Base-by-base conservation (phyloP, 2,329 filamentous ascomycete species). In the Fusarium nodosum region DNA sequence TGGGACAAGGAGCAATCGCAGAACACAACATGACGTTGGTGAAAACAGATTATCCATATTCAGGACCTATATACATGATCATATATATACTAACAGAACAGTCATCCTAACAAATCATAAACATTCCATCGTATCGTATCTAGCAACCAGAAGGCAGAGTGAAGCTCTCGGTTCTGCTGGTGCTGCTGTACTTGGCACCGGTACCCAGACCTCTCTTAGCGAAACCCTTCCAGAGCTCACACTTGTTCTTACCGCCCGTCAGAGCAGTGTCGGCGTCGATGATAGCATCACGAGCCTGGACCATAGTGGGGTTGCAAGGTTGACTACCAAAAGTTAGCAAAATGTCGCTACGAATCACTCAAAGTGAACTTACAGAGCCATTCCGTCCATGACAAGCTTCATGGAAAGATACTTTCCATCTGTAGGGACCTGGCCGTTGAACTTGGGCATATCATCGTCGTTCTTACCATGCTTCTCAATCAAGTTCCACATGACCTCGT, bases 401-500 rank as follows among this genome's bases (percentile, higher is more conserved):
- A 87, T 80, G 9, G 79, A 71, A 18, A 87, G 77, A 69, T 82
- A 87, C 60, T 82, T 83, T 22, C 86, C 86, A 59, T 87, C 85
- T 1, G 79, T 83, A 4, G 86, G 85, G 2, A 86, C 79, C 4
- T 84, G 82, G 11, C 79, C 77, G 13, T 33, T 56, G 46, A 87
- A 82, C 2, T 76, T 74, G 0, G 86, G 86, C 18, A 75, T 69
- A 11, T 76, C 76, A 1, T 64, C 77, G 46, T 82, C 78, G 42
- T 82, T 86, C 77, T 84, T 85, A 57, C 86, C 86, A 64, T 86
- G 76, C 77, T 85, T 85, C 53, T 86, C 86, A 60, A 88, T 85
- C 34, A 88, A 71, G 76, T 86, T 87, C 86, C 86, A 88, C 59
- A 87, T 74, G 15, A 88, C 79, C 70, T 88, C 86, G 75, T 87